These are phyloP conservation scores for Persicaria maculosa DNA, from an alignment of 148 eudicot species.

Conservation along the genomic window DNA sequence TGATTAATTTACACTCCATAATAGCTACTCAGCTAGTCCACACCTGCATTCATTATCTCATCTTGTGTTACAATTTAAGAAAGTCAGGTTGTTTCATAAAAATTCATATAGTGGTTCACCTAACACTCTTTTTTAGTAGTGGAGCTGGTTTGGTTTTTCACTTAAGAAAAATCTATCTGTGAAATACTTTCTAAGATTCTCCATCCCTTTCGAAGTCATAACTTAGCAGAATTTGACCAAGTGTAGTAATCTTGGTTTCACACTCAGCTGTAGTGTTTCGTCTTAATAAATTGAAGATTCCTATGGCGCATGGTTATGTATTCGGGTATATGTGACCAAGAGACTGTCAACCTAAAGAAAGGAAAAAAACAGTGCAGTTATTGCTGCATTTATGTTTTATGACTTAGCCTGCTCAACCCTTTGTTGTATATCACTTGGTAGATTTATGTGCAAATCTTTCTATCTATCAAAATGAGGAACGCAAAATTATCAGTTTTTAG, in stretches of 20 bases:
- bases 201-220: background rate
- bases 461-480: no score
- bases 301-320: no score
- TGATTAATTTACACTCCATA: background rate
- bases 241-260: background rate
- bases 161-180: background rate
- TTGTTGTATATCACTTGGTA: no score
- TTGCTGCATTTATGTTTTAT: background rate
- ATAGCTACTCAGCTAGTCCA: background rate
- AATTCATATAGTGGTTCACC: conserved; percentile 8
- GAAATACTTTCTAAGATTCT: background rate
- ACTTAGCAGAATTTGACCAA: background rate
- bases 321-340: background rate
- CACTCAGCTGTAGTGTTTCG: background rate
- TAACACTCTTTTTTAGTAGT: conserved; percentile 4
- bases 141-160: conserved; percentile 9
- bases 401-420: background rate
- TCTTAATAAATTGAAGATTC: background rate
- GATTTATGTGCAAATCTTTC: no score
- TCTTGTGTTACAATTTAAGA: background rate
- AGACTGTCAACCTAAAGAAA: background rate
- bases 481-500: no score
- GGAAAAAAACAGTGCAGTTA: background rate
- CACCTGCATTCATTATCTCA: conserved; percentile 2
- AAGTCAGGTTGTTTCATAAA: background rate